phyloP scores from a whole-genome alignment of 805 yeast species.

The Teunomyces gatunensis region DNA sequence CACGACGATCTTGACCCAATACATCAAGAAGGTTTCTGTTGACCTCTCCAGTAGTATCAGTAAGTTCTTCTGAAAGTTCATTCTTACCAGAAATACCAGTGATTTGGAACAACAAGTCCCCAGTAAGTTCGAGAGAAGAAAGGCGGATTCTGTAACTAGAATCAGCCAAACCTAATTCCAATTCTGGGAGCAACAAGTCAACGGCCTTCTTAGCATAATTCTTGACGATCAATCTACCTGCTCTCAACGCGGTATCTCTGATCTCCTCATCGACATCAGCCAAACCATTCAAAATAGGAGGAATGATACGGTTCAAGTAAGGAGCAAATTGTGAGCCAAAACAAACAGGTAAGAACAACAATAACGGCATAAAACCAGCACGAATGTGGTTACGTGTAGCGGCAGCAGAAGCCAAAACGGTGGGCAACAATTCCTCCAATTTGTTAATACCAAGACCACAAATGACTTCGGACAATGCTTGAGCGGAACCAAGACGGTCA shows the following conservation, averaged over 20 bases:
- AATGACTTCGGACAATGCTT: constrained; percentile 90
- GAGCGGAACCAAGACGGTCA: constrained; percentile 95
- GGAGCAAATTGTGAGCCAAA: constrained; percentile 92
- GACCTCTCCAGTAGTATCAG: constrained; percentile 48
- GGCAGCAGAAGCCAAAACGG: constrained; percentile 67
- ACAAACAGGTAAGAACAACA: constrained; percentile 88
- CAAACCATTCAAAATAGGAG: constrained; percentile 87
- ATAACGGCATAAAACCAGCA: constrained; percentile 88
- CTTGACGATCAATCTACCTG: constrained; percentile 88
- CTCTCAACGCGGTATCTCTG: constrained; percentile 84
- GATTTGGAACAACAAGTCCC: constrained; percentile 90
- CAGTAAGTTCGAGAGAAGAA: constrained; percentile 92
- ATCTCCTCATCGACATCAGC: constrained; percentile 88
- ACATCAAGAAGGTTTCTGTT: constrained; percentile 67
- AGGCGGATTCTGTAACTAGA: constrained; percentile 81
- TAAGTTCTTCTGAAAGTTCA: constrained; percentile 59
- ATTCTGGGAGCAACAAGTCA: constrained; percentile 88
- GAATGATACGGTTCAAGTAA: constrained; percentile 78
- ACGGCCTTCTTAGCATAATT: constrained; percentile 92
- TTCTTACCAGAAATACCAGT: constrained; percentile 83
- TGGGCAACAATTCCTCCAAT: constrained; percentile 85
- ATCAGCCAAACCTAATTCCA: constrained; percentile 86
- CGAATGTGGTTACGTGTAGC: constrained; percentile 69
- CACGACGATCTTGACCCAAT: constrained; percentile 86
- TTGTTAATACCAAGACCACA: constrained; percentile 87